These are phyloP conservation scores for Tetraselmis striata DNA, from an alignment of 139 green algal species.

Conservation along the genomic window DNA sequence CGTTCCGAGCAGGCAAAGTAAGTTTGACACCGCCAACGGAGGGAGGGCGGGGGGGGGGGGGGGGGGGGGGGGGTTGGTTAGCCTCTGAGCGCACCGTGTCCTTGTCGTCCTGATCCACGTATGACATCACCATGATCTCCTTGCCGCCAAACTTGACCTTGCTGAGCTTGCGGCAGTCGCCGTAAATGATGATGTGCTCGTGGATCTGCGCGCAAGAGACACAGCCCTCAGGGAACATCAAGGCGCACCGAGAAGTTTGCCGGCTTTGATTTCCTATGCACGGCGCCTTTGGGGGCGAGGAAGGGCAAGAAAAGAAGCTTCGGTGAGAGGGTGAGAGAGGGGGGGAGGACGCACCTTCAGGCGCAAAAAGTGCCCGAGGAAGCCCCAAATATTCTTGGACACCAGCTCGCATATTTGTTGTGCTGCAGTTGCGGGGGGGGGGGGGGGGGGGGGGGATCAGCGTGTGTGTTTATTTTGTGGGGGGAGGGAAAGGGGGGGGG, in stretches of 20 bases:
- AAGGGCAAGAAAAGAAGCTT: too few species aligned
- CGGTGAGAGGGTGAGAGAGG: too few species aligned
- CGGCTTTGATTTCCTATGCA: too few species aligned
- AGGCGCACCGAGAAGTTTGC: too few species aligned
- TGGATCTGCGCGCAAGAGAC: neutral
- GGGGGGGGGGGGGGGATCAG: too few species aligned
- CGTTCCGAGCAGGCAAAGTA: too few species aligned
- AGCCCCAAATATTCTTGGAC: constrained; percentile 52
- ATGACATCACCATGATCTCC: neutral
- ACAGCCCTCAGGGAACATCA: too few species aligned
- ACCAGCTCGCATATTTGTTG: constrained; percentile 38
- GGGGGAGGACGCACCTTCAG: constrained; percentile 26
- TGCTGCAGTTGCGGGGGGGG: constrained; percentile 10
- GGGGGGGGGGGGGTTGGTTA: too few species aligned
- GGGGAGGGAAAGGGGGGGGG: neutral
- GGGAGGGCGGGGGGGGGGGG: too few species aligned
- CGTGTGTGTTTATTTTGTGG: too few species aligned
- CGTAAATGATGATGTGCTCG: neutral
- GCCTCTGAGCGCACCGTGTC: neutral
- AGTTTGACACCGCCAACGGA: too few species aligned
- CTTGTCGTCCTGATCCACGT: neutral
- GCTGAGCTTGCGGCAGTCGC: neutral
- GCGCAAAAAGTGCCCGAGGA: constrained; percentile 40
- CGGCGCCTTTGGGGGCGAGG: too few species aligned
- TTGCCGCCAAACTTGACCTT: neutral